Conservation (phyloP, 1,284 basidiomycete genomes). For the Sutorius eximius region DNA sequence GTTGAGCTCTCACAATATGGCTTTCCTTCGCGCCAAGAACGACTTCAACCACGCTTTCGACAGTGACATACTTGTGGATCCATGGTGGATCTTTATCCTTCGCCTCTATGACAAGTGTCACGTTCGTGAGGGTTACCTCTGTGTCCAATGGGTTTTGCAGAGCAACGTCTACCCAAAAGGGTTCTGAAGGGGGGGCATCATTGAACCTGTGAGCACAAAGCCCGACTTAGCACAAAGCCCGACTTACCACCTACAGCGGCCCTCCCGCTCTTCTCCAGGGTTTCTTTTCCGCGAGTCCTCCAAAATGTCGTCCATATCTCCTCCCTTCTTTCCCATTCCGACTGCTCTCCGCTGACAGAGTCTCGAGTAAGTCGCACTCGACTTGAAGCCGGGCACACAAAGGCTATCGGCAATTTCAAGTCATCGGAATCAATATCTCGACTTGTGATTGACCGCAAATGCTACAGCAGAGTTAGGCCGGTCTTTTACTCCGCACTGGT, state of each 20-base stretch:
- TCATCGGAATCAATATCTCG: constrained; percentile 40
- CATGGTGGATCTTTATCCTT: constrained; percentile 34
- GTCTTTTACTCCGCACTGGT: neutral
- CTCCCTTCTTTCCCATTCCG: constrained; percentile 62
- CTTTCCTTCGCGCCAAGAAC: constrained; percentile 56
- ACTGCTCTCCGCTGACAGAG: constrained; percentile 41
- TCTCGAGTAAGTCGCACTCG: constrained; percentile 55
- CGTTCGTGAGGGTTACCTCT: constrained; percentile 61
- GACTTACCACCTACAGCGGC: constrained; percentile 62
- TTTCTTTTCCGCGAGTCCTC: constrained; percentile 52
- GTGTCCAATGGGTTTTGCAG: constrained; percentile 69
- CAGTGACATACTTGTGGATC: constrained; percentile 45
- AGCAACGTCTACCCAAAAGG: constrained; percentile 72
- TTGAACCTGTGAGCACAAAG: neutral
- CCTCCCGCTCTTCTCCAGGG: constrained; percentile 52
- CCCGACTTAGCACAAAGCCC: constrained; percentile 45
- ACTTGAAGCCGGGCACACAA: constrained; percentile 56
- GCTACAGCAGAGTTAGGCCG: constrained; percentile 44
- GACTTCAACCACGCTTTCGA: constrained; percentile 60
- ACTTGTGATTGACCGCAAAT: constrained; percentile 56
- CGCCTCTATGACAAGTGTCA: constrained; percentile 55
- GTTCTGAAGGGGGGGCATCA: constrained; percentile 45
- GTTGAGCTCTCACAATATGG: constrained; percentile 45
- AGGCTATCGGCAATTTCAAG: constrained; percentile 57
- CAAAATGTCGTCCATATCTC: constrained; percentile 63